Base-by-base conservation (phyloP, 2,329 filamentous ascomycete genomes). In the Zalaria obscura region DNA sequence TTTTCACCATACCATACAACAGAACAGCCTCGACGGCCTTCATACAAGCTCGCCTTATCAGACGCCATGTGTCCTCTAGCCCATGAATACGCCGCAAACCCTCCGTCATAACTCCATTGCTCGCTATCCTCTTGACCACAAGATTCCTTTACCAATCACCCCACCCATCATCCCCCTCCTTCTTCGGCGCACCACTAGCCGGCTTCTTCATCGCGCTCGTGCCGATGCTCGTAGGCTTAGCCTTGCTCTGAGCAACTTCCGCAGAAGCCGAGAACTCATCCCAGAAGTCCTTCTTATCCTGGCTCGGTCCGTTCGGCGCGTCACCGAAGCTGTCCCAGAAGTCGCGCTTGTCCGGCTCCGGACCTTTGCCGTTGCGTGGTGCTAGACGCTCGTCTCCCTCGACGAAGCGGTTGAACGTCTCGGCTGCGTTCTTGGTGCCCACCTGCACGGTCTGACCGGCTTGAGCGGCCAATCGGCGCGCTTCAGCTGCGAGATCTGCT, bases 271-370 rank as follows among this genome's bases (percentile, higher is more conserved):
- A 54, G 49, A 69, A 69, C 38, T 65, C 63, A 47, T 70, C 63
- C 67, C 68, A 69, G 45, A 70, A 70, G 44, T 65, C 65, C 50
- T 63, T 80, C 73, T 68, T 69, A 35, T 70, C 66, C 38, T 58
- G 59, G 4, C 57, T 50, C 4, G 65, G 66, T 0, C 66, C 66
- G 27, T 56, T 55, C 0, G 77, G 80, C 26, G 80, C 61, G 27
- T 73, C 76, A 0, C 86, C 80, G 62, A 96, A 94, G 51, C 82
- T 81, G 58, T 94, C 88, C 88, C 88, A 95, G 63, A 94, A 94
- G 50, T 83, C 81, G 57, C 81, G 81, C 62, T 80, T 83, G 45
- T 78, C 75, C 5, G 73, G 73, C 60, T 81, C 71, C 68, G 58
- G 55, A 27, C 56, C 54, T n/a, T 54, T 50, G 33, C 43, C 41